Conservation (phyloP, 805 yeast species). For the Schwanniomyces sp. region DNA sequence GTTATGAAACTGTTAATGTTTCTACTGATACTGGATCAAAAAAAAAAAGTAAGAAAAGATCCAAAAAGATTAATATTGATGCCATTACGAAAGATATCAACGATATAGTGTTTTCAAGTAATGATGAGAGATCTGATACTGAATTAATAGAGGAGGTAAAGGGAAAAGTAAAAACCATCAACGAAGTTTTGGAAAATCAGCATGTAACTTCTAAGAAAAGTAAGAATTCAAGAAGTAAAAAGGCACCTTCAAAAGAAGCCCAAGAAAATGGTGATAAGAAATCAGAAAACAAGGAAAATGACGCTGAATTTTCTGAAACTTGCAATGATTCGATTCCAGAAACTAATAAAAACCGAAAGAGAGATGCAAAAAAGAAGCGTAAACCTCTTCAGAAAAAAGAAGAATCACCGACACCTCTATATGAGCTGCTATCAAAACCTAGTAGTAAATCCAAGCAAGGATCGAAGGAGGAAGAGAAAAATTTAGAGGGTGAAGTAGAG, state of each 20-base stretch:
- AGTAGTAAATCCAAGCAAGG: neutral
- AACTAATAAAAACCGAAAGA: neutral
- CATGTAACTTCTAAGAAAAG: neutral
- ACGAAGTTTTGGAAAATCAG: neutral
- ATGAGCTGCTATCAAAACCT: neutral
- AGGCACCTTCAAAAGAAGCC: neutral
- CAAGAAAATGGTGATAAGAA: neutral
- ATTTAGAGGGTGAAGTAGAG: neutral
- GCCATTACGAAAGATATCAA: constrained; percentile 29
- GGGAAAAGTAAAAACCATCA: neutral
- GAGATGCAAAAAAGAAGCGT: neutral
- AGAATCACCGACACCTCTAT: neutral
- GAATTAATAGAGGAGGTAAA: neutral
- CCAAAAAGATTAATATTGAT: constrained; percentile 12
- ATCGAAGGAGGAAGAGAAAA: neutral
- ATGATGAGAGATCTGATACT: constrained; percentile 15
- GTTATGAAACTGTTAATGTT: neutral
- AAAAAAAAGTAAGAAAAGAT: constrained; percentile 2
- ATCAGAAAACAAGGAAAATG: neutral
- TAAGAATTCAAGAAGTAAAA: neutral
- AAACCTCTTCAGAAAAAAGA: neutral
- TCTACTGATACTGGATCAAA: neutral
- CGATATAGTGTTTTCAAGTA: constrained; percentile 25
- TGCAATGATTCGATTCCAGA: neutral
- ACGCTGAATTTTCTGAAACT: too few relatives aligned